Evolutionary conservation across 495 filamentous ascomycete genomes (phyloP), one percentile per base, ranked within the genome.

Genomic region (Baudoinia panamericana): DNA sequence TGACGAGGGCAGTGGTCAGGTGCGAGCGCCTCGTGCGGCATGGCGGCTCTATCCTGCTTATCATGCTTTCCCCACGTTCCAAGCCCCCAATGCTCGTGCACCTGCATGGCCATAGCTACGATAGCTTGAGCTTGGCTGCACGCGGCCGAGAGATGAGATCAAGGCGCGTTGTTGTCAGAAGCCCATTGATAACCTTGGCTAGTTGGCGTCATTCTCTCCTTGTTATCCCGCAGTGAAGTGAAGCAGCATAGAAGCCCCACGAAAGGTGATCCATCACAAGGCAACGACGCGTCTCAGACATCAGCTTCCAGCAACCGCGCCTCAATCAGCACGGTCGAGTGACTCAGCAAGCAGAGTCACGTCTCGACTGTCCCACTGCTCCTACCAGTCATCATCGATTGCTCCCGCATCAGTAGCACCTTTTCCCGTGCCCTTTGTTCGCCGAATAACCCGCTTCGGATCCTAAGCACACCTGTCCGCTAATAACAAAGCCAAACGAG

Each of bases 331-430:
- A 15, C 15, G 30, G n/a, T n/a, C n/a, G n/a, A n/a, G n/a, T 43
- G 39, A 43, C 21, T 25, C 39, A 24, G 30, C 34, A n/a, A n/a
- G 23, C 22, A 19, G 34, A 37, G 34, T 37, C 37, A 30, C 37
- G 28, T n/a, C n/a, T n/a, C n/a, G n/a, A n/a, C n/a, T n/a, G n/a
- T n/a, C n/a, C n/a, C n/a, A n/a, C n/a, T n/a, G n/a, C n/a, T n/a
- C n/a, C n/a, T n/a, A n/a, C n/a, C n/a, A n/a, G n/a, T n/a, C n/a
- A n/a, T n/a, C n/a, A n/a, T n/a, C n/a, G n/a, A n/a, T n/a, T n/a
- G n/a, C 37, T 25, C 37, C 24, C 15, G 18, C 24, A 30, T 30
- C 26, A 13, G 3, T 40, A 15, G 3, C 7, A 30, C 37, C 12
- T 30, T 7, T 11, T 23, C 16, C 13, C 34, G 22, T 26, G 20